Base-by-base conservation (phyloP, 1,284 basidiomycete species). In the Ceratobasidium sp. region DNA sequence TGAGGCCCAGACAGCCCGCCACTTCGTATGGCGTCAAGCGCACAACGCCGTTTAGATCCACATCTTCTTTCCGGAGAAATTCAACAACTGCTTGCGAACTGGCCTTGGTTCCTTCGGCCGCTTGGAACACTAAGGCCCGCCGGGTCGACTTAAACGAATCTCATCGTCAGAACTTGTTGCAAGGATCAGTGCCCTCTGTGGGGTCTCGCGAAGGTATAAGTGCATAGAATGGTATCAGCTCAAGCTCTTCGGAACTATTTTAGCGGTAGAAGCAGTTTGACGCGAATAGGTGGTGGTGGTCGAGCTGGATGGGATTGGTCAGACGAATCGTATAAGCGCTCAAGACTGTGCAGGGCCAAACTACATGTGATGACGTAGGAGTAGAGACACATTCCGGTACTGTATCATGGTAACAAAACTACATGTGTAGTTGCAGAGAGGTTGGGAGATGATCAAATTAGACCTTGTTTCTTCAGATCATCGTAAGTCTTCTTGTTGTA, bases 401-500 rank as follows among this genome's bases (percentile, higher is more conserved):
- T 20, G 27, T 60, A 22, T 22, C 45, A 50, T 15, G n/a, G 31
- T 10, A 38, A 27, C 42, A 50, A 52, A 64, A 57, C 55, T 40
- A 57, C 55, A 57, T 10, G 43, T n/a, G 45, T 32, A 34, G 31
- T 10, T 27, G 10, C 50, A 35, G 7, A 50, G 22, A 22, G 60
- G n/a, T 22, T 15, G 25, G 13, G 35, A n/a, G n/a, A n/a, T n/a
- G 49, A 71, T 80, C 80, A 93, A 70, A 95, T 92, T 56, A 95
- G 81, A 70, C 93, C 93, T 77, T 95, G 93, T 79, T 94, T 93
- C 82, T 94, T 94, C 72, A 95, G 82, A 75, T 95, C 93, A 74
- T 94, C 92, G 75, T 93, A 95, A 13, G 92, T 94, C 82, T 94
- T 92, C 73, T 88, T 86, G 76, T 91, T 91, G 79, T 96, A 96